A percentile compares a stretch with the other conserved stretches of the same genome.
Evolutionary conservation across 331 rosid genomes (phyloP).

Genomic region (Arachis monticola): DNA sequence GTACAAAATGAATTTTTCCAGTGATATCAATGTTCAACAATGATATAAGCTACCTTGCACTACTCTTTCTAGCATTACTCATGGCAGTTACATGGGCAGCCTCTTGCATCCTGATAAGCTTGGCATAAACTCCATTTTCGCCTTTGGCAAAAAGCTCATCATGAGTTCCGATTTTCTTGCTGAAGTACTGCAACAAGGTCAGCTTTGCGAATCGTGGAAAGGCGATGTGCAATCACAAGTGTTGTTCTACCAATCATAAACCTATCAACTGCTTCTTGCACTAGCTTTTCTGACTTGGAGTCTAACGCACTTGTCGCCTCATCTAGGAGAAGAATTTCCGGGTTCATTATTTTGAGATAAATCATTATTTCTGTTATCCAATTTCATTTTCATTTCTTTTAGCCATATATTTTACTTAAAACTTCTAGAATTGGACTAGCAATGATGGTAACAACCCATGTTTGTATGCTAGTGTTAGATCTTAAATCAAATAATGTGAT

Average conservation of each 20-base stretch:
- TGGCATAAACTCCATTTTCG: constrained; percentile 85
- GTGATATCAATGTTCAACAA: not conserved
- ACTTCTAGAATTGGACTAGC: no score
- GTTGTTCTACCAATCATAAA: constrained; percentile 93
- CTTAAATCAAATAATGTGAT: no score
- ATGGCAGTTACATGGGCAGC: constrained; percentile 79
- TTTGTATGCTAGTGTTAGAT: no score
- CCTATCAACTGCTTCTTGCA: constrained; percentile 91
- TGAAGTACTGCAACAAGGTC: constrained; percentile 92
- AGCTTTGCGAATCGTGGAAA: constrained; percentile 91
- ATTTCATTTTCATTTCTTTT: no score
- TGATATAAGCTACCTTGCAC: constrained; percentile 67
- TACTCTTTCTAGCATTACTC: constrained; percentile 92
- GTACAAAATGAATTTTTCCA: not conserved
- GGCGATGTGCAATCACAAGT: constrained; percentile 93
- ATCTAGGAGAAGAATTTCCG: constrained; percentile 77
- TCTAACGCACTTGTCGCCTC: constrained; percentile 97
- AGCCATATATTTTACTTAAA: no score
- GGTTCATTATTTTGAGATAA: constrained; percentile 38
- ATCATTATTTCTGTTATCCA: no score
- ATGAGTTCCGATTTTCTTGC: constrained; percentile 89
- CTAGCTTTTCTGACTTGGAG: constrained; percentile 92
- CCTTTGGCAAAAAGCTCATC: constrained; percentile 86
- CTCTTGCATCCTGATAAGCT: constrained; percentile 91
- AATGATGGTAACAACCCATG: no score